A percentile compares a stretch with the other conserved stretches of the same genome.
phyloP scores from a whole-genome alignment of 176 grass and related monocot species.

The Phragmites australis region DNA sequence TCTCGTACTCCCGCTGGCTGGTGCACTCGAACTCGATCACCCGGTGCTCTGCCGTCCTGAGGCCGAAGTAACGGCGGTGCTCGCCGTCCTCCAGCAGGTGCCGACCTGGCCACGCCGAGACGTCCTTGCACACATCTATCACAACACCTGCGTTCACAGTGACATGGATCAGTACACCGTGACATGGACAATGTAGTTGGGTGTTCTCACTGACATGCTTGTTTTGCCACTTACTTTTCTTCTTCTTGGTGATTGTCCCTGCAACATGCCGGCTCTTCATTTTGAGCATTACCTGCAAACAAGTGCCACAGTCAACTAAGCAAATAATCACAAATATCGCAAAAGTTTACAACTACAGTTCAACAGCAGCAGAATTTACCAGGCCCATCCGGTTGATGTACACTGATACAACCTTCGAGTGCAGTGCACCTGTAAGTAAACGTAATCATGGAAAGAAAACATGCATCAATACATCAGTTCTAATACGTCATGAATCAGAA shows the following conservation, averaged over 20 bases:
- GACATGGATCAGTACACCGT: background rate
- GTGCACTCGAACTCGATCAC: conserved; percentile 96
- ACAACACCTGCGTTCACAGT: conserved; percentile 57
- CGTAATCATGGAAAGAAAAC: background rate
- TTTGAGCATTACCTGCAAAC: conserved; percentile 70
- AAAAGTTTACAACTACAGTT: background rate
- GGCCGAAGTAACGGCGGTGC: conserved; percentile 87
- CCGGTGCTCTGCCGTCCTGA: conserved; percentile 73
- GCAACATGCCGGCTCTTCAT: conserved; percentile 96
- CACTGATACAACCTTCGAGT: conserved; percentile 91
- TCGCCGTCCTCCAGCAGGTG: conserved; percentile 89
- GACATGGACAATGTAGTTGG: background rate
- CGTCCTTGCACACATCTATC: conserved; percentile 83
- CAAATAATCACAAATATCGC: background rate
- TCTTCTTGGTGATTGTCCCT: conserved; percentile 96
- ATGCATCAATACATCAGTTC: background rate
- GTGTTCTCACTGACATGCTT: background rate
- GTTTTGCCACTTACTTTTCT: conserved; percentile 61
- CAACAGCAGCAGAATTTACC: conserved; percentile 37
- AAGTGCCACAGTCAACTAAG: background rate
- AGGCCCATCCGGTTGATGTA: conserved; percentile 92
- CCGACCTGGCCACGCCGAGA: conserved; percentile 82
- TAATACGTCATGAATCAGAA: background rate
- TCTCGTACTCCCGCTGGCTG: conserved; percentile 70
- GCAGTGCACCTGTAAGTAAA: conserved; percentile 57